A percentile compares a stretch with the other conserved stretches of the same genome.
phyloP scores from a whole-genome alignment of 2,329 filamentous ascomycete species.

The Fusarium napiforme region DNA sequence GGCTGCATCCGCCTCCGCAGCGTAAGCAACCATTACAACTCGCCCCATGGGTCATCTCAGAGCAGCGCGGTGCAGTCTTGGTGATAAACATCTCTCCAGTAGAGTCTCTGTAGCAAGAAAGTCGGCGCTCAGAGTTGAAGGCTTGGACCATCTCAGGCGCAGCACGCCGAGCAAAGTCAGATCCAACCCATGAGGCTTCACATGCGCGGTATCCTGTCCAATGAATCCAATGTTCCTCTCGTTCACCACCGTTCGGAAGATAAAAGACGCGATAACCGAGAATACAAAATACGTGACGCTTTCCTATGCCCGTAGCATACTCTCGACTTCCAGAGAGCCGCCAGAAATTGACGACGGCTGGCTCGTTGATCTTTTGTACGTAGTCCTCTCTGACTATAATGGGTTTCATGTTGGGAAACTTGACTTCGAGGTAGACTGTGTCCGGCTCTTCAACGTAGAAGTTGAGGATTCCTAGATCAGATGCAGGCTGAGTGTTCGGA shows the following conservation, averaged over 20 bases:
- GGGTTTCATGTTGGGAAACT: background rate
- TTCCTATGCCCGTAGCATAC: background rate
- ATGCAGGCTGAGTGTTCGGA: background rate
- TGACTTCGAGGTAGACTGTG: background rate
- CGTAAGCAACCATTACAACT: background rate
- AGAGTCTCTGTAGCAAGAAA: background rate
- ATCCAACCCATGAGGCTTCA: background rate
- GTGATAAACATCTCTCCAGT: background rate
- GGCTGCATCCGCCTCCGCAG: background rate
- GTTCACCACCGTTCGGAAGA: background rate
- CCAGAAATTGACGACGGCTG: background rate
- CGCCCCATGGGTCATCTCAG: background rate
- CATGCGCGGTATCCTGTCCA: background rate
- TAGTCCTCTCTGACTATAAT: background rate
- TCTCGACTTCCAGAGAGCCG: background rate
- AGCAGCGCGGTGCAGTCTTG: background rate
- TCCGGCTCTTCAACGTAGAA: background rate
- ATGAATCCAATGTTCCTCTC: background rate
- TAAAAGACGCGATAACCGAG: background rate
- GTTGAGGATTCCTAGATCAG: background rate
- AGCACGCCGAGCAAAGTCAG: background rate
- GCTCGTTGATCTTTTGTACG: background rate
- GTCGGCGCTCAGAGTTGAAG: background rate
- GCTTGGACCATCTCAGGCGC: background rate
- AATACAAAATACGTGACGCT: background rate